phyloP scores from a whole-genome alignment of 208 protist genomes.

The Acanthamoeba quina region DNA sequence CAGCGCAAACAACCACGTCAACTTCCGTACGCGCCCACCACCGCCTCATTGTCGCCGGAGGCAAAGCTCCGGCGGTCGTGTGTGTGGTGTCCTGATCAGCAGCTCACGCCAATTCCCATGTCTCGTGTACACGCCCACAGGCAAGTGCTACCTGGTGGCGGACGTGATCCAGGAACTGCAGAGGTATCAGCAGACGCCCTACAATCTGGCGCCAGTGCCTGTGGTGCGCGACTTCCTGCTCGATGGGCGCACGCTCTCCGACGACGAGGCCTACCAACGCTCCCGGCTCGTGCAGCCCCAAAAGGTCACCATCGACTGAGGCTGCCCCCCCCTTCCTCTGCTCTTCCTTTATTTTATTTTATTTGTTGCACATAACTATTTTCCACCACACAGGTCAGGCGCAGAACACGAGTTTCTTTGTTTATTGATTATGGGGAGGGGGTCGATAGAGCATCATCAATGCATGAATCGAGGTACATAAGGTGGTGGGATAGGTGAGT shows the following conservation, averaged over 20 bases:
- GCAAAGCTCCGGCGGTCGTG: too few species aligned
- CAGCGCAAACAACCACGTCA: conserved; percentile 36
- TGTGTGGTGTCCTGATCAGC: too few species aligned
- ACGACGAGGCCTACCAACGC: conserved; percentile 69
- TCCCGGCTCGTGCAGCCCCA: conserved; percentile 48
- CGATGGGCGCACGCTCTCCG: conserved; percentile 2
- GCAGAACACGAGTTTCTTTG: too few species aligned
- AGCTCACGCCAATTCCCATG: too few species aligned
- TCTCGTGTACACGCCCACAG: too few species aligned
- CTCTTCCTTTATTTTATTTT: too few species aligned
- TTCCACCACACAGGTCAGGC: too few species aligned
- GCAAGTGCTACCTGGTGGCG: conserved; percentile 74
- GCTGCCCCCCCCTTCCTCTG: not conserved
- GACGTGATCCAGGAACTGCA: conserved; percentile 73
- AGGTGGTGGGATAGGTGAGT: too few species aligned
- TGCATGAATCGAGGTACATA: too few species aligned
- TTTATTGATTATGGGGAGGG: too few species aligned
- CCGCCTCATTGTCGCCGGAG: not conserved
- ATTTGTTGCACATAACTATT: too few species aligned
- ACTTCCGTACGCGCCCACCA: conserved; percentile 51
- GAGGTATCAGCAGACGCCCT: conserved; percentile 70
- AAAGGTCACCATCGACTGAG: conserved; percentile 62
- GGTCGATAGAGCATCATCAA: too few species aligned
- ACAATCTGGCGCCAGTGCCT: conserved; percentile 65
- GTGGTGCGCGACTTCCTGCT: conserved; percentile 58